These are phyloP conservation scores for Kuraishia capsulata DNA, from an alignment of 805 yeast genomes.

Conservation along the genomic window DNA sequence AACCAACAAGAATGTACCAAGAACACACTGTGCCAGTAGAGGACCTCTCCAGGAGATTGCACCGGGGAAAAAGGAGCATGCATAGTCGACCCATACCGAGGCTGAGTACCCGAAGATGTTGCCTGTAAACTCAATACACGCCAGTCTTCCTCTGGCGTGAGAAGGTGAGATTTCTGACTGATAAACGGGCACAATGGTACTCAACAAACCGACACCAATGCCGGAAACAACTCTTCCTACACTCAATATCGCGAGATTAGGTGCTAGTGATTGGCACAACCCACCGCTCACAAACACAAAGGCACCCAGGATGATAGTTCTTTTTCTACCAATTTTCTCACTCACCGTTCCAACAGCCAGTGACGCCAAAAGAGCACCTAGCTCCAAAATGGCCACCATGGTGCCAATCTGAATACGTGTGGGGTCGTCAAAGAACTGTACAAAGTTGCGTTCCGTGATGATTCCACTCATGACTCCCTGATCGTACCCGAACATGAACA, in stretches of 20 bases:
- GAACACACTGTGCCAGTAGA: slow-evolving; percentile 59
- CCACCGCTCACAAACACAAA: slow-evolving; percentile 71
- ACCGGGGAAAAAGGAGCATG: slow-evolving; percentile 54
- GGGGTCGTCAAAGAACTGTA: slow-evolving; percentile 60
- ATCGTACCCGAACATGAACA: slow-evolving; percentile 62
- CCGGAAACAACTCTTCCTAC: slow-evolving; percentile 74
- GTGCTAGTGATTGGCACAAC: slow-evolving; percentile 53
- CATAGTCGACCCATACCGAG: slow-evolving; percentile 84
- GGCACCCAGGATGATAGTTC: slow-evolving; percentile 71
- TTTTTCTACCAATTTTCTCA: slow-evolving; percentile 70
- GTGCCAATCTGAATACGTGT: slow-evolving; percentile 66
- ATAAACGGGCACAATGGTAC: slow-evolving; percentile 80
- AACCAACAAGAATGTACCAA: slow-evolving; percentile 53
- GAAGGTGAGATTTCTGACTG: slow-evolving; percentile 87
- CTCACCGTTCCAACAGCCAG: slow-evolving; percentile 66
- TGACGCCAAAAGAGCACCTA: slow-evolving; percentile 75
- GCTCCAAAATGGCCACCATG: slow-evolving; percentile 76
- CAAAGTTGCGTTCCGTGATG: slow-evolving; percentile 61
- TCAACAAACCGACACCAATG: slow-evolving; percentile 77
- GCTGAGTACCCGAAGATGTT: slow-evolving; percentile 74
- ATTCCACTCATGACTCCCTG: slow-evolving; percentile 78
- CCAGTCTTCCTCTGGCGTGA: slow-evolving; percentile 75
- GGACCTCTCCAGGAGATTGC: slow-evolving; percentile 75
- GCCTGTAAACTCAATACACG: slow-evolving; percentile 84
- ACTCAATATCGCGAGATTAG: slow-evolving; percentile 46